These are phyloP conservation scores for Xylaria hypoxylon DNA, from an alignment of 2,329 filamentous ascomycete genomes.

Conservation along the genomic window DNA sequence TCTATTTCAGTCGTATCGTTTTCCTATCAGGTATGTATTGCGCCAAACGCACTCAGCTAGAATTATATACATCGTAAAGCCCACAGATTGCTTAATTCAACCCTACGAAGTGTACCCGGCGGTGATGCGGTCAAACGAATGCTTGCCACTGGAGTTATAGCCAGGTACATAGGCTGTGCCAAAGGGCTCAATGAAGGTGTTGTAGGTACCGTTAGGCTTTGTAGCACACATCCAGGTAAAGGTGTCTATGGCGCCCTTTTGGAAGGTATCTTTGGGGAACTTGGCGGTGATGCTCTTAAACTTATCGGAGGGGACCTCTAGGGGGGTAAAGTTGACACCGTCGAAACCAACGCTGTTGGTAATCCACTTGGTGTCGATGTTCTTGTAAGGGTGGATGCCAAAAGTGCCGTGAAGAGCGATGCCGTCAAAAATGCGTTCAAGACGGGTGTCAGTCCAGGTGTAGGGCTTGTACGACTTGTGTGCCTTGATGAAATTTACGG, in stretches of 20 bases:
- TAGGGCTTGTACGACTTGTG: constrained; percentile 31
- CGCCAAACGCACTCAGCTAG: background rate
- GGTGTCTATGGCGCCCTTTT: constrained; percentile 36
- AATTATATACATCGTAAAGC: constrained; percentile 1
- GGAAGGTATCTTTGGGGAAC: constrained; percentile 34
- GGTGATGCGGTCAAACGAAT: constrained; percentile 33
- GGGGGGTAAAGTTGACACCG: constrained; percentile 24
- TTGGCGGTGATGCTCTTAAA: constrained; percentile 26
- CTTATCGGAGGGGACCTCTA: constrained; percentile 21
- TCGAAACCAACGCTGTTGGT: constrained; percentile 32
- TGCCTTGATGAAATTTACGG: constrained; percentile 31
- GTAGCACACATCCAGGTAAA: constrained; percentile 35
- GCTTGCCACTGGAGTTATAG: constrained; percentile 34
- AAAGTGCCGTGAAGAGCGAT: constrained; percentile 35
- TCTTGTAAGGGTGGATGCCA: constrained; percentile 35
- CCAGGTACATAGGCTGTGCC: constrained; percentile 30
- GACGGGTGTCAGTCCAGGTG: constrained; percentile 27
- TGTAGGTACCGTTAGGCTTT: constrained; percentile 37
- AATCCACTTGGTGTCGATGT: constrained; percentile 33
- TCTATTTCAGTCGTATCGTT: background rate
- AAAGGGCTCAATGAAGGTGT: constrained; percentile 36
- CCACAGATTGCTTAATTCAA: background rate
- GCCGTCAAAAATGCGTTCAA: constrained; percentile 35
- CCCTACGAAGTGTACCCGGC: constrained; percentile 6
- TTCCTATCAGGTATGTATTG: background rate